A percentile compares a stretch with the other conserved stretches of the same genome.
Evolutionary conservation across 2,329 filamentous ascomycete species (phyloP).

Genomic region (Fusarium proliferatum): DNA sequence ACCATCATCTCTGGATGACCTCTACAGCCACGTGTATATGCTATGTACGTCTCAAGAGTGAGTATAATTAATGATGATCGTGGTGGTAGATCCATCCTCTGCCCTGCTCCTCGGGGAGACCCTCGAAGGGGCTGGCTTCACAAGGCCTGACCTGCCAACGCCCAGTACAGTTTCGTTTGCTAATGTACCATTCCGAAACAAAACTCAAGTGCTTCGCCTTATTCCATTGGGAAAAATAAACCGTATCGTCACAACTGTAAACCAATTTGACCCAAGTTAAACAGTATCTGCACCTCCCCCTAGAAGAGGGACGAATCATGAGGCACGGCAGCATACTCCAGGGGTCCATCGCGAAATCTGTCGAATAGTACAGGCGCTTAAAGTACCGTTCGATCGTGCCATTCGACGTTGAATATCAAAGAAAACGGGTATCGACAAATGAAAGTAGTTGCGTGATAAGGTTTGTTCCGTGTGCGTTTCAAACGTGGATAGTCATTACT

Average conservation of each 20-base stretch:
- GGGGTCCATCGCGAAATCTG: slow-evolving; percentile 7
- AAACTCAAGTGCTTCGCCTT: slow-evolving; percentile 44
- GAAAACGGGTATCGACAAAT: slow-evolving; percentile 46
- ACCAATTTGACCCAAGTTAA: slow-evolving; percentile 28
- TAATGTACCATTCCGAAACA: slow-evolving; percentile 40
- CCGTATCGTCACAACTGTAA: slow-evolving; percentile 18
- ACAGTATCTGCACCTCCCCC: slow-evolving; percentile 12
- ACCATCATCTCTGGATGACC: slow-evolving; percentile 25
- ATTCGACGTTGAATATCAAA: slow-evolving; percentile 21
- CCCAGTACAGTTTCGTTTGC: slow-evolving; percentile 45
- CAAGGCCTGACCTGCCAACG: slow-evolving; percentile 39
- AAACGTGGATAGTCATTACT: slow-evolving; percentile 14
- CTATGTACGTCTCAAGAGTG: slow-evolving; percentile 42
- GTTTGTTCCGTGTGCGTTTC: slow-evolving; percentile 22
- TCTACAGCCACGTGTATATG: slow-evolving; percentile 44
- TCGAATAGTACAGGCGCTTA: slow-evolving; percentile 3
- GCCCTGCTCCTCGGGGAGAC: slow-evolving; percentile 22
- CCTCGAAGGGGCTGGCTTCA: slow-evolving; percentile 25
- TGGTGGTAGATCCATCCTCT: slow-evolving; percentile 40
- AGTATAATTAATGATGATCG: slow-evolving; percentile 42
- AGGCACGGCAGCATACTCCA: slow-evolving; percentile 14
- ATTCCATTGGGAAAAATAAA: slow-evolving; percentile 13
- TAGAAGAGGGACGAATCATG: slow-evolving; percentile 8
- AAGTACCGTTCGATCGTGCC: neutral
- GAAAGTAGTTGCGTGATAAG: slow-evolving; percentile 30